A percentile compares a stretch with the other conserved stretches of the same genome.
phyloP scores from a whole-genome alignment of 2,329 filamentous ascomycete species.

The Coniochaeta sp. region DNA sequence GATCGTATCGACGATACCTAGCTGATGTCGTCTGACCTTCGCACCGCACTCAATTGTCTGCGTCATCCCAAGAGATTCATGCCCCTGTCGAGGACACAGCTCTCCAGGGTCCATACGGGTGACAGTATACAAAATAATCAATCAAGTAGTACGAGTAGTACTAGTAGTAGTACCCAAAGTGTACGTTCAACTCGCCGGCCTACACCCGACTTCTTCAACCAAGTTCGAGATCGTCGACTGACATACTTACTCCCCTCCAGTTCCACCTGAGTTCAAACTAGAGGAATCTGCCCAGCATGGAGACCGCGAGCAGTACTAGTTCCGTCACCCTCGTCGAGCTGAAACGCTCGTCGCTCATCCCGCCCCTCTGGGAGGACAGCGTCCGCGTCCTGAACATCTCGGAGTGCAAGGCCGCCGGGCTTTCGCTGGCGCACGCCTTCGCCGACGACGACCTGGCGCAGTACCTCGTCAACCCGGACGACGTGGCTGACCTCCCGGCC shows the following conservation, averaged over 20 bases:
- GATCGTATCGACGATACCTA: slow-evolving; percentile 2
- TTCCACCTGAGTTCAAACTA: not conserved
- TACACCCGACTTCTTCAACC: too few relatives aligned
- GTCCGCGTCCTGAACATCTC: slow-evolving; percentile 57
- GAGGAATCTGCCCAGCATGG: slow-evolving; percentile 32
- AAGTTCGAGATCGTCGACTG: too few relatives aligned
- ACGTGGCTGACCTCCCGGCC: slow-evolving; percentile 54
- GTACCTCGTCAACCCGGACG: slow-evolving; percentile 69
- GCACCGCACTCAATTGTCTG: slow-evolving; percentile 48
- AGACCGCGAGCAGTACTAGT: slow-evolving; percentile 26
- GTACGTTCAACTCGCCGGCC: too few relatives aligned
- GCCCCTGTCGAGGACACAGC: slow-evolving; percentile 48
- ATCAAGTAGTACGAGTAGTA: slow-evolving; percentile 27
- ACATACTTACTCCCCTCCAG: too few relatives aligned
- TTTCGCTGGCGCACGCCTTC: slow-evolving; percentile 71
- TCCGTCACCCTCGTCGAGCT: slow-evolving; percentile 23
- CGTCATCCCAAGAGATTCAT: slow-evolving; percentile 51
- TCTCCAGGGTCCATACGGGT: slow-evolving; percentile 48
- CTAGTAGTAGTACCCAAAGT: slow-evolving; percentile 9
- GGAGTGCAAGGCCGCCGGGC: slow-evolving; percentile 65
- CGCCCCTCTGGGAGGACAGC: slow-evolving; percentile 43
- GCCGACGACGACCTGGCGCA: slow-evolving; percentile 64
- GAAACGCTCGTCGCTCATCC: slow-evolving; percentile 42
- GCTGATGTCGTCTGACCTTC: slow-evolving; percentile 54
- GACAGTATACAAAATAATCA: slow-evolving; percentile 51